Base-by-base conservation (phyloP, 306 rosid species). In the Heteromeles arbutifolia region DNA sequence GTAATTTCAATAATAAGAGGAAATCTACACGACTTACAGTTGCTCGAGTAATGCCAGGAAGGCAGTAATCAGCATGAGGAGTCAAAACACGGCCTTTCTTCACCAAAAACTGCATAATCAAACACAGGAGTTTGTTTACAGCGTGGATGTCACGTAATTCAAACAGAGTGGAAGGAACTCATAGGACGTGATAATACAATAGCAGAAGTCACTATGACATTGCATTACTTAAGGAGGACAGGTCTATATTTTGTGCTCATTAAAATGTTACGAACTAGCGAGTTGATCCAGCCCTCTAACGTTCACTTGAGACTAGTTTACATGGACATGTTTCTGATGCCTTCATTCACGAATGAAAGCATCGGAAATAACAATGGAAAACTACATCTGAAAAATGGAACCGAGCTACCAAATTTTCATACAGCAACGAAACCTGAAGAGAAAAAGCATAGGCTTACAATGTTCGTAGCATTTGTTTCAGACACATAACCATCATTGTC, bases 21-120 rank as follows among this genome's bases (percentile, higher is more conserved):
- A 44, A 69, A 53, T 68, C 48, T 37, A 69, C 69, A 76, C 71
- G 70, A 83, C 89, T 76, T 76, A 92, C 97, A 29, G 93, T 88
- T 72, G 90, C 90, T 63, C 96, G 89, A 61, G 97, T 92, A 39
- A 92, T 86, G 65, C 97, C 97, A 77, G 97, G 96, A 77, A 92
- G 96, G 79, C 97, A 88, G 74, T 88, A 92, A 83, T 92, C 97
- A 70, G 97, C 96, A 82, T 85, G 96, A 54, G 97, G 96, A 17
- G 97, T 90, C 81, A 85, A 73, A 65, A 92, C 92, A 64, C 73
- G 83, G 15, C 90, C 93, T 80, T 79, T 92, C 84, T 92, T 92
- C 70, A 92, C 93, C 50, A 92, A 62, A 77, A 92, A 92, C 97
- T 92, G 90, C 85, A 79, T 12, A 70, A 72, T 25, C 43, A 65